These are phyloP conservation scores for Hypoxylon sp. DNA, from an alignment of 2,329 filamentous ascomycete species.

Conservation along the genomic window DNA sequence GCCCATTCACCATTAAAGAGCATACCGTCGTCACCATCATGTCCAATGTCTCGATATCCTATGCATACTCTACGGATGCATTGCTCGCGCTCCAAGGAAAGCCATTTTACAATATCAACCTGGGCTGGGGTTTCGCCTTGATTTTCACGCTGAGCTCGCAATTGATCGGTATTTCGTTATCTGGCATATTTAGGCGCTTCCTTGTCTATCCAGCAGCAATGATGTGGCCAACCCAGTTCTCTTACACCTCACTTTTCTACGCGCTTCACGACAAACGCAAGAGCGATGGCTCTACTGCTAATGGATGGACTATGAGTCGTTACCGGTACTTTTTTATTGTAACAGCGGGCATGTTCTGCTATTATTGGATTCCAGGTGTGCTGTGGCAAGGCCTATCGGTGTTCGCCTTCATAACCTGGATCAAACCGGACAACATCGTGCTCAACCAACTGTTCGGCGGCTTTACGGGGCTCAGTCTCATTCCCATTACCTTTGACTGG, in stretches of 20 bases:
- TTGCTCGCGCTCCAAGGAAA: constrained; percentile 59
- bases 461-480: constrained; percentile 58
- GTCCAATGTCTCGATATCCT: constrained; percentile 59
- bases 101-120: constrained; percentile 59
- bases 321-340: constrained; percentile 64
- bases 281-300: constrained; percentile 57
- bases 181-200: constrained; percentile 65
- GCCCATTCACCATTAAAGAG: constrained; percentile 64
- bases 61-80: constrained; percentile 60
- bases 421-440: constrained; percentile 62
- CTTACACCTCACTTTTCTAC: constrained; percentile 64
- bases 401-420: constrained; percentile 64
- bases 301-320: constrained; percentile 62
- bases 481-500: constrained; percentile 64
- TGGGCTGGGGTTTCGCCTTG: constrained; percentile 65
- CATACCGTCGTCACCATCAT: constrained; percentile 62
- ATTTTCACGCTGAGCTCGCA: constrained; percentile 66
- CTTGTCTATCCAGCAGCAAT: constrained; percentile 65
- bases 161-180: constrained; percentile 67
- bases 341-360: constrained; percentile 60
- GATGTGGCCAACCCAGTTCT: constrained; percentile 66
- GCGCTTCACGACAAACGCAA: constrained; percentile 61
- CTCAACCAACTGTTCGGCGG: constrained; percentile 67
- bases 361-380: constrained; percentile 69
- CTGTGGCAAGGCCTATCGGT: constrained; percentile 65